Evolutionary conservation across 2,329 filamentous ascomycete genomes (phyloP).

Genomic region (Penicillium sp.): DNA sequence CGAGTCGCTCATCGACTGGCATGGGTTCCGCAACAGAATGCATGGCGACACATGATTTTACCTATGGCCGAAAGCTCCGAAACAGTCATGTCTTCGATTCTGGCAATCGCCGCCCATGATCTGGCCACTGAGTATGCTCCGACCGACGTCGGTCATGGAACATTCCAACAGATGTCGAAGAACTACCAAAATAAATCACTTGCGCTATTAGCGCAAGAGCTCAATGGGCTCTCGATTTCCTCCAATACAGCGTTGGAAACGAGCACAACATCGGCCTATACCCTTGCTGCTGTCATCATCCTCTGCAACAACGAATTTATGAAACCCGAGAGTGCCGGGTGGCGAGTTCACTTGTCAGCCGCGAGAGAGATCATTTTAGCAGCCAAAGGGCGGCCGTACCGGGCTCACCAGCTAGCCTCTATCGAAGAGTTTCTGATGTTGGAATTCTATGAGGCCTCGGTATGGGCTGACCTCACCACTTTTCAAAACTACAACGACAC

Average conservation of each 20-base stretch:
- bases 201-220: constrained; percentile 1
- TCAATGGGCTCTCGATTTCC: constrained; percentile 1
- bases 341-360: constrained; percentile 22
- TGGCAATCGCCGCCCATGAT: constrained; percentile 22
- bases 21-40: constrained; percentile 18
- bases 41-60: constrained; percentile 22
- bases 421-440: constrained; percentile 22
- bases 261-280: constrained; percentile 2
- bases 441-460: constrained; percentile 22
- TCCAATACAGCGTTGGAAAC: background rate
- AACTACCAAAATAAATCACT: constrained; percentile 10
- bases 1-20: constrained; percentile 11
- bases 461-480: constrained; percentile 16
- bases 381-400: background rate
- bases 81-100: constrained; percentile 22
- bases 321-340: constrained; percentile 16
- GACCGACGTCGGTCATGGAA: background rate
- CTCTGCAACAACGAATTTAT: constrained; percentile 26
- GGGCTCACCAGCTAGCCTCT: background rate
- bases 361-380: constrained; percentile 21
- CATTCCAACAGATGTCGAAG: constrained; percentile 9
- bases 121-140: constrained; percentile 10
- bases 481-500: constrained; percentile 16
- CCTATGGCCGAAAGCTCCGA: constrained; percentile 19
- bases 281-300: constrained; percentile 21